phyloP scores from a whole-genome alignment of 1,284 basidiomycete species.

The Cutaneotrichosporon cavernicola region DNA sequence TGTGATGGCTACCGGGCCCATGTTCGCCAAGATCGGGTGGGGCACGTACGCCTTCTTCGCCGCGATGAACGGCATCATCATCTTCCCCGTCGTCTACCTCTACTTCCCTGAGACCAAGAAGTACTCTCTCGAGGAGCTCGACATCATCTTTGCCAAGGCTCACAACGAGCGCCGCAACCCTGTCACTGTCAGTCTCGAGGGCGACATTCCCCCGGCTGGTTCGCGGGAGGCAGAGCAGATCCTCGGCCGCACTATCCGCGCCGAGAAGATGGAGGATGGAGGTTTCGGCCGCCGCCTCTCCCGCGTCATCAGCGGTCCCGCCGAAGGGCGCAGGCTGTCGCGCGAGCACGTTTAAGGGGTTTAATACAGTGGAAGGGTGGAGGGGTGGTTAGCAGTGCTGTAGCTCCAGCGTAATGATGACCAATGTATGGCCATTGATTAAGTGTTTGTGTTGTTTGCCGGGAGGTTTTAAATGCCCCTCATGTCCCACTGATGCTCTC shows the following conservation, averaged over 20 bases:
- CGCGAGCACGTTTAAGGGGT: neutral
- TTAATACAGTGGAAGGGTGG: neutral
- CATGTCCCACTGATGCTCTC: too few species aligned
- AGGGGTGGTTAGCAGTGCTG: neutral
- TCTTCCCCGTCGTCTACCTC: slow-evolving; percentile 40
- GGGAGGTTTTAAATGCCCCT: too few species aligned
- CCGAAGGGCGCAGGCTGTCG: neutral
- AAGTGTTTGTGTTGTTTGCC: too few species aligned
- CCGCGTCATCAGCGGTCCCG: neutral
- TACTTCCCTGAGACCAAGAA: slow-evolving; percentile 44
- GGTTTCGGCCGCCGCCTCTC: slow-evolving; percentile 5
- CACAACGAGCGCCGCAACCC: slow-evolving; percentile 31
- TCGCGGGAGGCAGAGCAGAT: slow-evolving; percentile 39
- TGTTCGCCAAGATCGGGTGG: slow-evolving; percentile 44
- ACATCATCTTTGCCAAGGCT: slow-evolving; percentile 42
- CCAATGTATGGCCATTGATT: too few species aligned
- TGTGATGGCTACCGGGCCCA: slow-evolving; percentile 44
- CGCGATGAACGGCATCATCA: slow-evolving; percentile 40
- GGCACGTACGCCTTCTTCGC: slow-evolving; percentile 48
- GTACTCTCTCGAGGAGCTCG: slow-evolving; percentile 39
- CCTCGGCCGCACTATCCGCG: slow-evolving; percentile 22
- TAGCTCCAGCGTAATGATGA: neutral
- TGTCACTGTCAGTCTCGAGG: slow-evolving; percentile 27
- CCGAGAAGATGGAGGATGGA: slow-evolving; percentile 3
- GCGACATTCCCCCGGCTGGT: slow-evolving; percentile 35